Base-by-base conservation (phyloP, 208 protist species). In the Leishmania braziliensis region DNA sequence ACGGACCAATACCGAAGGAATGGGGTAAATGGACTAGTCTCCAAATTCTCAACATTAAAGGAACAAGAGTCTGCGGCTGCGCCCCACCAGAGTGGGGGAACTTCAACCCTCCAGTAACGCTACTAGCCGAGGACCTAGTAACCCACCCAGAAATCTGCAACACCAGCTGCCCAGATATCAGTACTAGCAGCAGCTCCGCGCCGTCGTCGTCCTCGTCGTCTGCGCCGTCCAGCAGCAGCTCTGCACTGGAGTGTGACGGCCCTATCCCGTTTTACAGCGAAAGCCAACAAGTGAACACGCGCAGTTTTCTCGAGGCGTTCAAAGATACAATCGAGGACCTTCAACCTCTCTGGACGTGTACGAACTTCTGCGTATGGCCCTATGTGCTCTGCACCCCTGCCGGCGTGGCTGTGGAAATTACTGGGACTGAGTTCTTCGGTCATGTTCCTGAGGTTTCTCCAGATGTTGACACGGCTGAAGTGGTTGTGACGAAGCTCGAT, bases 281-380 rank as follows among this genome's bases (percentile, higher is more conserved):
- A 3, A 48, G 5, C 10, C 36, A 80, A 48, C 77, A 80, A 29
- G 48, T 43, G 20, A 6, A 66, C 39, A 80, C 77, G 12, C 77
- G 68, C 18, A n/a, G 20, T 14, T 80, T 80, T 48, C 63, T 80
- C 12, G n/a, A 63, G 68, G 33, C 48, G 2, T 75, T 80, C 53
- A 51, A 33, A 6, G 6, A 46, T 3, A 71, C 68, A 0, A 65
- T 75, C 5, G 0, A 51, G 6, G 39, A 54, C 36, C 14, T 51
- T 29, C 23, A 50, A 20, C 36, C 33, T 23, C 36, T 72, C 16
- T 72, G 50, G 48, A n/a, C 29, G 1, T 81, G 78, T 51, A 39
- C 43, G 23, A 81, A 81, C 70, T 81, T 81, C 69, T 81, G 78
- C 36, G 51, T 33, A 9, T 80, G 77, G 77, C 53, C 51, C 6